phyloP scores from a whole-genome alignment of 805 yeast species.

The Torulaspora indica region DNA sequence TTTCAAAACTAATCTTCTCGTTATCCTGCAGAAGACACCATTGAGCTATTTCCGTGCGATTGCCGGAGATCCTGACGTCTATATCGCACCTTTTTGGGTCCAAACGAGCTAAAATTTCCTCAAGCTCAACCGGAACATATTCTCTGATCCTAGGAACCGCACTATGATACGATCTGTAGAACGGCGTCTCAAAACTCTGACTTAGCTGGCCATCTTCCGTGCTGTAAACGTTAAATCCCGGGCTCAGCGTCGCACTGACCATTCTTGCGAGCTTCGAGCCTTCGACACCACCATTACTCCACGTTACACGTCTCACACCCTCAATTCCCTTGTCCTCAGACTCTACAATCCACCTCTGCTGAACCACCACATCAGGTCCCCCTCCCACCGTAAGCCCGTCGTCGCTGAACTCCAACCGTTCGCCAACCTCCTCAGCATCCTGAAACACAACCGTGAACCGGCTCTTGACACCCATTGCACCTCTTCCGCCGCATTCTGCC shows the following conservation, averaged over 20 bases:
- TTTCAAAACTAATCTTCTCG: conserved; percentile 7
- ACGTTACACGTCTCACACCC: conserved; percentile 15
- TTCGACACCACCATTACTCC: conserved; percentile 8
- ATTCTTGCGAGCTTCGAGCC: neutral
- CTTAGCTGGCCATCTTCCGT: neutral
- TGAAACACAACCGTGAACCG: conserved; percentile 21
- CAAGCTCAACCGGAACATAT: conserved; percentile 2
- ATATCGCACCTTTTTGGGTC: conserved; percentile 10
- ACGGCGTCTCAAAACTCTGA: conserved; percentile 12
- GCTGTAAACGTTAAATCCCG: conserved; percentile 23
- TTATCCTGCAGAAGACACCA: conserved; percentile 14
- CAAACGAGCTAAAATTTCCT: conserved; percentile 1
- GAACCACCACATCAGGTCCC: conserved; percentile 14
- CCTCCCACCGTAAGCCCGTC: conserved; percentile 20
- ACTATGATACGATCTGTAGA: conserved; percentile 17
- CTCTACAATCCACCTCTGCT: conserved; percentile 15
- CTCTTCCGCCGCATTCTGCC: neutral
- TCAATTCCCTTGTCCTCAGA: neutral
- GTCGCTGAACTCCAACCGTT: conserved; percentile 13
- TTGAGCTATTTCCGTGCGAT: conserved; percentile 19
- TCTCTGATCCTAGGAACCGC: conserved; percentile 6
- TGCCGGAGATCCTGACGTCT: conserved; percentile 4
- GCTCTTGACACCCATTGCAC: conserved; percentile 13
- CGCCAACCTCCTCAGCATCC: conserved; percentile 15
- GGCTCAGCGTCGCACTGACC: conserved; percentile 14